Percentiles rank a stretch among this genome's conserved stretches.
These are phyloP conservation scores for Sphagnum contortum DNA, from an alignment of 225 moss, liverwort and hornwort genomes.

Conservation along the genomic window DNA sequence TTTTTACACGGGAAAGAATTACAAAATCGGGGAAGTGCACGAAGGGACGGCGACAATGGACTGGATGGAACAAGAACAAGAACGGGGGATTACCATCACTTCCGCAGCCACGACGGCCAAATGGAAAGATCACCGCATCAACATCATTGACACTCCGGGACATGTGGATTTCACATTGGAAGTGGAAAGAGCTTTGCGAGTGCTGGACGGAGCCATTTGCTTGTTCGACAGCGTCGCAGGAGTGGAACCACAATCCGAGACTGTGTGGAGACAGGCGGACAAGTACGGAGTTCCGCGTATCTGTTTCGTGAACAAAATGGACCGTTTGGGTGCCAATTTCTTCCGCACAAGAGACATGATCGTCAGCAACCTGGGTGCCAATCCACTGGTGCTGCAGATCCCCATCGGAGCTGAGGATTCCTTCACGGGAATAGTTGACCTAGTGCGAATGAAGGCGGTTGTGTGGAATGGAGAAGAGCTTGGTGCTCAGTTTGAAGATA, in stretches of 20 bases:
- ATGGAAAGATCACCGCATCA: slow-evolving; percentile 95
- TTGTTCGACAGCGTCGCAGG: slow-evolving; percentile 95
- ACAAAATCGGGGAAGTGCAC: slow-evolving; percentile 98
- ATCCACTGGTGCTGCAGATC: slow-evolving; percentile 67
- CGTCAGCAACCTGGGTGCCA: slow-evolving; percentile 71
- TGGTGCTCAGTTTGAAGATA: slow-evolving; percentile 69
- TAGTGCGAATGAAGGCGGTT: slow-evolving; percentile 86
- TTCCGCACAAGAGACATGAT: slow-evolving; percentile 95
- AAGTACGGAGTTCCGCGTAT: slow-evolving; percentile 90
- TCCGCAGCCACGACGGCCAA: slow-evolving; percentile 93
- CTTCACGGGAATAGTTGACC: slow-evolving; percentile 64
- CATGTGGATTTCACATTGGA: slow-evolving; percentile 97
- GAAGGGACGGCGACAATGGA: slow-evolving; percentile 99
- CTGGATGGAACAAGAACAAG: slow-evolving; percentile 99
- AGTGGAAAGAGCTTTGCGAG: slow-evolving; percentile 90
- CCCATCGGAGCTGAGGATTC: slow-evolving; percentile 78
- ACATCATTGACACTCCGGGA: slow-evolving; percentile 93
- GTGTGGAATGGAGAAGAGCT: slow-evolving; percentile 89
- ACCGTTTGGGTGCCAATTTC: slow-evolving; percentile 85
- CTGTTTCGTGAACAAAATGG: slow-evolving; percentile 99
- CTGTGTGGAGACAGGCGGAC: slow-evolving; percentile 93
- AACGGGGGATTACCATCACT: slow-evolving; percentile 91
- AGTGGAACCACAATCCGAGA: slow-evolving; percentile 97
- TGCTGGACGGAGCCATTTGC: slow-evolving; percentile 94
- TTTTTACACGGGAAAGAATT: slow-evolving; percentile 88